These are phyloP conservation scores for Aspergillus niger DNA, from an alignment of 2,329 filamentous ascomycete species.

Conservation along the genomic window DNA sequence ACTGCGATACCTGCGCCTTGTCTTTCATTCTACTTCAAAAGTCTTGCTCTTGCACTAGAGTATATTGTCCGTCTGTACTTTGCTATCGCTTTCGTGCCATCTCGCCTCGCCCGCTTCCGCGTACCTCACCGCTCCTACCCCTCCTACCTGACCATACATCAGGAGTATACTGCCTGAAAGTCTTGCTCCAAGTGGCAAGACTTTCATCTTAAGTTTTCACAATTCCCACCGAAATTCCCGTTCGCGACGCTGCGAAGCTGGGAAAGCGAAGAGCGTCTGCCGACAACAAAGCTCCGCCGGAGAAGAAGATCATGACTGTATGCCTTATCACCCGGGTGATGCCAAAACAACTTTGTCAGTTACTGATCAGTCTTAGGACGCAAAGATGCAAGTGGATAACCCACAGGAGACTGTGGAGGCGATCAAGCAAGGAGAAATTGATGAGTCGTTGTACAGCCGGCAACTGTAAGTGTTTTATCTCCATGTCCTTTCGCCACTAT, in stretches of 20 bases:
- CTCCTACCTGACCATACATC: slow-evolving; percentile 29
- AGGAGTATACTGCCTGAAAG: slow-evolving; percentile 38
- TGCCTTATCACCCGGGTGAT: slow-evolving; percentile 19
- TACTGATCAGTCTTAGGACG: slow-evolving; percentile 43
- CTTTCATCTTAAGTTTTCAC: slow-evolving; percentile 43
- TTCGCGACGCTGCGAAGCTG: slow-evolving; percentile 51
- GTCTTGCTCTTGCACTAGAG: slow-evolving; percentile 3
- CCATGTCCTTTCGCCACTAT: slow-evolving; percentile 8
- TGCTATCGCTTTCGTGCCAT: slow-evolving; percentile 6
- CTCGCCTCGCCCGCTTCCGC: slow-evolving; percentile 11
- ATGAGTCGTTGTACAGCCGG: slow-evolving; percentile 68
- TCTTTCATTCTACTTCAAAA: not conserved
- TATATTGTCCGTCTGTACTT: not conserved
- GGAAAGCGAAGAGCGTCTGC: slow-evolving; percentile 56
- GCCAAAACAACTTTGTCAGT: not conserved
- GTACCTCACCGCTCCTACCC: slow-evolving; percentile 25
- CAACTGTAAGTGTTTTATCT: slow-evolving; percentile 52
- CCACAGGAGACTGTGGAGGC: slow-evolving; percentile 60
- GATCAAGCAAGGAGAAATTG: slow-evolving; percentile 66
- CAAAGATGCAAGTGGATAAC: slow-evolving; percentile 64
- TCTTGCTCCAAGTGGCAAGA: slow-evolving; percentile 44
- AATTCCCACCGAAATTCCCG: slow-evolving; percentile 47
- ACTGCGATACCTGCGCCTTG: slow-evolving; percentile 1
- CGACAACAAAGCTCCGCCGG: slow-evolving; percentile 49
- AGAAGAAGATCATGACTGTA: slow-evolving; percentile 58